Percentiles rank a stretch among this genome's conserved stretches.
phyloP scores from a whole-genome alignment of 164 flowering plant genomes.

The Amborella trichopoda region DNA sequence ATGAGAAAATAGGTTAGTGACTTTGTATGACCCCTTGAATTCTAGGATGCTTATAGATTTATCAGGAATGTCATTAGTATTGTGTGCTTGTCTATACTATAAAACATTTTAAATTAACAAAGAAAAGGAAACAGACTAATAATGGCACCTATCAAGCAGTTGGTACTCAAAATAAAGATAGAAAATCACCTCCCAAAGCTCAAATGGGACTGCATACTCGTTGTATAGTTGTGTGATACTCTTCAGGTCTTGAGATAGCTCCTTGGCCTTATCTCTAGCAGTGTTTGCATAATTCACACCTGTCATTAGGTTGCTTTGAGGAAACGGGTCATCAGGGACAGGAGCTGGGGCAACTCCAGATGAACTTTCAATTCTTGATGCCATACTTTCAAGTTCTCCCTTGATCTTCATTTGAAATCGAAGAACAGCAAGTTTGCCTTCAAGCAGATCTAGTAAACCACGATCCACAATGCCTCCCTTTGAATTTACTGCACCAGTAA shows the following conservation, averaged over 20 bases:
- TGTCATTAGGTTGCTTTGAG: constrained; percentile 17
- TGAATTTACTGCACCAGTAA: constrained; percentile 37
- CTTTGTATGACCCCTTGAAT: no score
- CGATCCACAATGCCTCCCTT: constrained; percentile 38
- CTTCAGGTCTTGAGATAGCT: constrained; percentile 77
- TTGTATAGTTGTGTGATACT: constrained; percentile 89
- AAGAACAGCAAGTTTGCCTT: constrained; percentile 92
- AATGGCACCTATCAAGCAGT: no score
- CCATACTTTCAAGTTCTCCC: constrained; percentile 62
- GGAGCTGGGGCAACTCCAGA: constrained; percentile 24
- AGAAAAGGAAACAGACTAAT: neutral
- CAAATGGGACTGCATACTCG: constrained; percentile 95
- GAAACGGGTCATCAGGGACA: constrained; percentile 25
- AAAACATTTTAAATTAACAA: no score
- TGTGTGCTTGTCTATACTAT: no score
- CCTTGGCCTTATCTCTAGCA: constrained; percentile 62
- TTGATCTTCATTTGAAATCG: constrained; percentile 85
- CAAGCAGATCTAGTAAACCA: constrained; percentile 85
- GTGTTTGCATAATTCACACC: constrained; percentile 30
- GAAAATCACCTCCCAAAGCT: constrained; percentile 86
- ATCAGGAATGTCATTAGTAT: no score
- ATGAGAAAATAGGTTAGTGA: no score
- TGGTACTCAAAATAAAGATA: no score
- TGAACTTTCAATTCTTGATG: constrained; percentile 39
- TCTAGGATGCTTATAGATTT: no score